A percentile compares a stretch with the other conserved stretches of the same genome.
phyloP scores from a whole-genome alignment of 495 filamentous ascomycete genomes.

The Chaetomium fimeti region DNA sequence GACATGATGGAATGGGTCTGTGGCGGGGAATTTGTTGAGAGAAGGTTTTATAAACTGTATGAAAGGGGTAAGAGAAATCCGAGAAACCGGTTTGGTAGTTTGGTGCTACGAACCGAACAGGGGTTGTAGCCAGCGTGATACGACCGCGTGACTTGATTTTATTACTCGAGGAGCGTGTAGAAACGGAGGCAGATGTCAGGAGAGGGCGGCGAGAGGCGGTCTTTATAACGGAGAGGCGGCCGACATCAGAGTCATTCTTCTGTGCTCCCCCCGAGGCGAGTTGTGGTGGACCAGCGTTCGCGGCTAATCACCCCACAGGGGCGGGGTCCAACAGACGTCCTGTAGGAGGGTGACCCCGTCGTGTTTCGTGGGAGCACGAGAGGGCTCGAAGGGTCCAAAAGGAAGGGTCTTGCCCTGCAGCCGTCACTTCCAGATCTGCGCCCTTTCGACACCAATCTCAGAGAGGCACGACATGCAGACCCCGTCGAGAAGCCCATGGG shows the following conservation, averaged over 20 bases:
- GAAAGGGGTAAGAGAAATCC: neutral
- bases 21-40: too few relatives aligned
- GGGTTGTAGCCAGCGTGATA: slow-evolving; percentile 18
- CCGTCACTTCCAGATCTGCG: slow-evolving; percentile 19
- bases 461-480: slow-evolving; percentile 10
- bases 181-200: slow-evolving; percentile 12
- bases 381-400: slow-evolving; percentile 5
- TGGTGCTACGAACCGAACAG: slow-evolving; percentile 12
- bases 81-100: slow-evolving; percentile 5
- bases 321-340: slow-evolving; percentile 1
- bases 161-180: neutral
- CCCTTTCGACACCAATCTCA: slow-evolving; percentile 12
- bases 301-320: slow-evolving; percentile 5
- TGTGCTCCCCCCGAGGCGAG: slow-evolving; percentile 24
- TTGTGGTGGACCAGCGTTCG: slow-evolving; percentile 2
- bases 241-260: neutral
- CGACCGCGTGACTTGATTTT: slow-evolving; percentile 14
- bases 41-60: neutral
- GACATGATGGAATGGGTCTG: slow-evolving; percentile 36
- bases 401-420: slow-evolving; percentile 7
- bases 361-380: neutral
- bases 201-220: slow-evolving; percentile 15
- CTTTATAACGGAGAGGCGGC: slow-evolving; percentile 30
- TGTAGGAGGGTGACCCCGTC: neutral
- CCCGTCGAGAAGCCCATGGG: neutral